phyloP scores from a whole-genome alignment of 306 rosid species.

The Spatholobus suberectus region DNA sequence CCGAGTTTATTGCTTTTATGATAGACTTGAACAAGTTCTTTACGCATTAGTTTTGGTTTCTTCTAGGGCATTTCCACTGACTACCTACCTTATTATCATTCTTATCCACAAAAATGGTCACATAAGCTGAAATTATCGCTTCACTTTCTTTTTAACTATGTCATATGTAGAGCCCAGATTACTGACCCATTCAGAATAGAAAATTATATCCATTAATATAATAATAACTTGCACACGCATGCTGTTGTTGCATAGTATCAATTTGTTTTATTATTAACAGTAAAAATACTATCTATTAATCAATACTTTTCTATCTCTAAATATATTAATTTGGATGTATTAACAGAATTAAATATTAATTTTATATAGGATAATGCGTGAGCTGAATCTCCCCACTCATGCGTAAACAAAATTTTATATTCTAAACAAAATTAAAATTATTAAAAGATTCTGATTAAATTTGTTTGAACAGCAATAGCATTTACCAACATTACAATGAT shows the following conservation, averaged over 20 bases:
- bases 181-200: not conserved
- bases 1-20: not conserved
- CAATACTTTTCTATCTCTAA: not conserved
- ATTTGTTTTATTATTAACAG: not conserved
- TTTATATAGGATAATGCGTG: not conserved
- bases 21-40: not conserved
- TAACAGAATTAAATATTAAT: not conserved
- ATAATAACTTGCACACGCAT: not conserved
- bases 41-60: not conserved
- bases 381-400: not conserved
- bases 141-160: not conserved
- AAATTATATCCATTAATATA: not conserved
- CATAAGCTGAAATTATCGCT: slow-evolving; percentile 10
- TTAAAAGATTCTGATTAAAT: too few relatives aligned
- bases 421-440: too few relatives aligned
- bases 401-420: too few relatives aligned
- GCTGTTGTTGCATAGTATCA: not conserved
- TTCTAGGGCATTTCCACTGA: not conserved
- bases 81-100: not conserved
- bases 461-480: too few relatives aligned
- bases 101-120: not conserved
- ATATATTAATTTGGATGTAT: not conserved
- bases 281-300: not conserved
- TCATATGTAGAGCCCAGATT: not conserved
- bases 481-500: too few relatives aligned